These are phyloP conservation scores for Daucus carota DNA, from an alignment of 129 eudicot genomes.

Conservation along the genomic window DNA sequence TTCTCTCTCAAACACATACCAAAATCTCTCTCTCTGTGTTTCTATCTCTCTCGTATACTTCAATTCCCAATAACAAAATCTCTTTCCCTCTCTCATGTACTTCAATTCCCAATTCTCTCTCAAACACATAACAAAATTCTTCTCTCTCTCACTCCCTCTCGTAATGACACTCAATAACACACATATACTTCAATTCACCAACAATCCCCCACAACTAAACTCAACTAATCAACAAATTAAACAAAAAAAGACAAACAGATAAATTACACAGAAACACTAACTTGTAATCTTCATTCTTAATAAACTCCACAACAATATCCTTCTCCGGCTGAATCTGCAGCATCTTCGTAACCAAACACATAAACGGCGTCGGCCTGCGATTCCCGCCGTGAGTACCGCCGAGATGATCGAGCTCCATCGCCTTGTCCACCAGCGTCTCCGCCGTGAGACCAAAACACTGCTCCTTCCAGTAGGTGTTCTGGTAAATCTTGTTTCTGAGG, in stretches of 20 bases:
- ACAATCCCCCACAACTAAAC: neutral
- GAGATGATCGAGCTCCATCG: constrained; percentile 91
- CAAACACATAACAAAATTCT: too few relatives aligned
- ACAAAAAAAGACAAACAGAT: neutral
- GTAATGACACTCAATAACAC: too few relatives aligned
- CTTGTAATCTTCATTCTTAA: constrained; percentile 91
- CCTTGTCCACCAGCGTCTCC: constrained; percentile 94
- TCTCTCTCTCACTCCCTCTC: too few relatives aligned
- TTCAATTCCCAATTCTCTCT: too few relatives aligned
- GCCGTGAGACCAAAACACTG: constrained; percentile 99
- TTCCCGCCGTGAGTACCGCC: constrained; percentile 91
- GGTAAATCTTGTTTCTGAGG: constrained; percentile 75
- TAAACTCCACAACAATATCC: constrained; percentile 93
- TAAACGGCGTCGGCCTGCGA: constrained; percentile 84
- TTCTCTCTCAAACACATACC: too few relatives aligned
- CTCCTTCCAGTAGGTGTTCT: constrained; percentile 83
- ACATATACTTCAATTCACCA: neutral
- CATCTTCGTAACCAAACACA: constrained; percentile 94
- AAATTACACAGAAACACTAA: constrained; percentile 10
- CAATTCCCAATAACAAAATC: too few relatives aligned
- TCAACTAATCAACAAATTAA: neutral
- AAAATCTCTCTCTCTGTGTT: too few relatives aligned
- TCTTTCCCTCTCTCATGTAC: too few relatives aligned
- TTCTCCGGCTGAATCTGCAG: constrained; percentile 99
- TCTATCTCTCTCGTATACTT: too few relatives aligned